Evolutionary conservation across 2,329 filamentous ascomycete genomes (phyloP), one percentile per base, ranked within the genome.

Genomic region (Fusarium duplospermum): DNA sequence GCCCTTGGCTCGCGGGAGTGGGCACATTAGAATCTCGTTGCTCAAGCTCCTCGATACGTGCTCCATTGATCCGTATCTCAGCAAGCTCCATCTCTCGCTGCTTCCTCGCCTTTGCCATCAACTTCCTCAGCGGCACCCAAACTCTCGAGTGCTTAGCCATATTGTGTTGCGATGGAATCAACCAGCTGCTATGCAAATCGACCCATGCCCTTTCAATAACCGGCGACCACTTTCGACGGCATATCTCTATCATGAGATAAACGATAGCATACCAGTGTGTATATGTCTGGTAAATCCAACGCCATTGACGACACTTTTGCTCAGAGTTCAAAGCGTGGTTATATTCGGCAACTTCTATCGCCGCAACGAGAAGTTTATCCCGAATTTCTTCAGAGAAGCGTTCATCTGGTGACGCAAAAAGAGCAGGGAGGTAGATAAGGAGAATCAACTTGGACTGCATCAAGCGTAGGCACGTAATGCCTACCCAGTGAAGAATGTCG

Each of bases 211-310:
- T 80, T 70, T 89, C 87, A 1, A 85, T 75, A 5, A 83, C 80
- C 2, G 86, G 81, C 13, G 85, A 85, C 85, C 86, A 87, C 2
- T 83, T 81, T 0, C 85, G 81, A 4, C 84, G 84, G 16, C 83
- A 85, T 1, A 86, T 80, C 74, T 90, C 87, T 14, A 90, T 83
- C 31, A 91, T 74, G 1, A 90, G 82, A 72, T 88, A 91, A 0
- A 88, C 87, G 4, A 90, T 85, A 6, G 89, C 87, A 71, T 90
- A 85, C 88, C 89, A 91, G 68, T 90, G 88, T 0, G 86, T 88
- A 76, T 89, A 90, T 0, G 87, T 89, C 73, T 89, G 87, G 78
- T 89, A 90, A 7, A 89, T 81, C 89, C 89, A 91, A 20, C 87
- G 86, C 86, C 87, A 90, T 56, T 86, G 86, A 11, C 84, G 84